Evolutionary conservation across 495 filamentous ascomycete species (phyloP), one percentile per base, ranked within the genome.

Genomic region (Pyronema omphalodes): DNA sequence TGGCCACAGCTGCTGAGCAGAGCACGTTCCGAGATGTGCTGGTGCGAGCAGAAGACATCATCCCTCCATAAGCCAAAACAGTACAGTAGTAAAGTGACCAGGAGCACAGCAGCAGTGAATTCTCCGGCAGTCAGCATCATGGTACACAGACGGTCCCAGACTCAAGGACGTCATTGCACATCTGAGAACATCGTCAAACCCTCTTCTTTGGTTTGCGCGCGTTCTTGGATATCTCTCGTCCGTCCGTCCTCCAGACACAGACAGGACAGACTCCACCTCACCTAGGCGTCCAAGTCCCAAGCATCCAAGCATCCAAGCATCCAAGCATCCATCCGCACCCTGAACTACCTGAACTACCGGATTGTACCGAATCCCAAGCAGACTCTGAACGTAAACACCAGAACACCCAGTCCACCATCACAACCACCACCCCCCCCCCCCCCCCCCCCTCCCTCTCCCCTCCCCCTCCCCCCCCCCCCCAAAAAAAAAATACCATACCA

Each of bases 371-470:
- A 12, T 3, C 1, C 11, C 47, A 15, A 50, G 47, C 47, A 35
- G 19, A 35, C n/a, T n/a, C n/a, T n/a, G n/a, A n/a, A n/a, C 34
- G 47, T 50, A 50, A 50, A 50, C 47, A 50, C 47, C 44, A 15
- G 9, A 17, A 49, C 46, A 6, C 46, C 19, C 46, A 17, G 9
- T 33, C 7, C 9, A 8, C 19, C 6, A 49, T 23, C 14, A 45
- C 43, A 45, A 47, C 23, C 14, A 14, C 23, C 44, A 9, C 23
- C 14, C 2, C n/a, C 44, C 44, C 23, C 44, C 44, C 44, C 23
- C 23, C 23, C 44, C 17, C 44, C 44, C 44, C 9, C 2, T 3
- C 44, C 17, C 17, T 15, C 14, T 17, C 14, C 43, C 43, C 43
- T 45, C 14, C 7, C 46, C 46, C n/a, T n/a, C n/a, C n/a, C n/a